Conservation (phyloP, 352 stramenopile species). For the Phytophthora nicotianae region DNA sequence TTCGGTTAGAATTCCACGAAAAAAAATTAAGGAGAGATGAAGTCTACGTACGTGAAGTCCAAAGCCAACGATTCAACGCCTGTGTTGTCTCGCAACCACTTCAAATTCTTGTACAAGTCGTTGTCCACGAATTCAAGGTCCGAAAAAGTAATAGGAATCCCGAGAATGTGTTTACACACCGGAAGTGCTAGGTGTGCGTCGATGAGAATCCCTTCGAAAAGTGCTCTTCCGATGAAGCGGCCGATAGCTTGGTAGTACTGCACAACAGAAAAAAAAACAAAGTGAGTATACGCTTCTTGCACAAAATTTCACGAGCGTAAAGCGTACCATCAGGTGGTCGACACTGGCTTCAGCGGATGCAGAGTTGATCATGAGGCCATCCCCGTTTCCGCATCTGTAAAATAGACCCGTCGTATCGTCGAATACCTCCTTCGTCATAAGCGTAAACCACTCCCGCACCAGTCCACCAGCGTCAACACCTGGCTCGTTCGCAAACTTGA, state of each 20-base stretch:
- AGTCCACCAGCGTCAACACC: slow-evolving; percentile 92
- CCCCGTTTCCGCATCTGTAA: slow-evolving; percentile 69
- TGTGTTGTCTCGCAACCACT: slow-evolving; percentile 83
- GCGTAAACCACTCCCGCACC: slow-evolving; percentile 91
- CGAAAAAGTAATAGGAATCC: slow-evolving; percentile 89
- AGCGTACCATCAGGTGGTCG: slow-evolving; percentile 81
- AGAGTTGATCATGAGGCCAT: slow-evolving; percentile 87
- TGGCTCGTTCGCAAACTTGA: slow-evolving; percentile 92
- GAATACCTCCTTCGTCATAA: slow-evolving; percentile 92
- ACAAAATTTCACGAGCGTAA: not conserved
- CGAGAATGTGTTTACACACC: slow-evolving; percentile 91
- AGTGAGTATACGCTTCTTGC: slow-evolving; percentile 5
- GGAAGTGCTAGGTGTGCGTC: slow-evolving; percentile 84
- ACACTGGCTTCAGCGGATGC: slow-evolving; percentile 82
- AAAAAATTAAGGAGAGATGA: not conserved
- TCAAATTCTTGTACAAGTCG: slow-evolving; percentile 87
- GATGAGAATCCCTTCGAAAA: slow-evolving; percentile 90
- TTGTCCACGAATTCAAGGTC: slow-evolving; percentile 92
- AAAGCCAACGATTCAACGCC: slow-evolving; percentile 79
- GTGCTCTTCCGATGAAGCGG: slow-evolving; percentile 83
- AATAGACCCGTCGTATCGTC: slow-evolving; percentile 86
- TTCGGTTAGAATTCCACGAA: not conserved
- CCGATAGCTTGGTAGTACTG: slow-evolving; percentile 91
- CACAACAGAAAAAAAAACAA: slow-evolving; percentile 5
- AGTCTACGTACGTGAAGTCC: slow-evolving; percentile 75